Base-by-base conservation (phyloP, 192 early-diverging fungal species). In the Jimgerdemannia lactiflua region DNA sequence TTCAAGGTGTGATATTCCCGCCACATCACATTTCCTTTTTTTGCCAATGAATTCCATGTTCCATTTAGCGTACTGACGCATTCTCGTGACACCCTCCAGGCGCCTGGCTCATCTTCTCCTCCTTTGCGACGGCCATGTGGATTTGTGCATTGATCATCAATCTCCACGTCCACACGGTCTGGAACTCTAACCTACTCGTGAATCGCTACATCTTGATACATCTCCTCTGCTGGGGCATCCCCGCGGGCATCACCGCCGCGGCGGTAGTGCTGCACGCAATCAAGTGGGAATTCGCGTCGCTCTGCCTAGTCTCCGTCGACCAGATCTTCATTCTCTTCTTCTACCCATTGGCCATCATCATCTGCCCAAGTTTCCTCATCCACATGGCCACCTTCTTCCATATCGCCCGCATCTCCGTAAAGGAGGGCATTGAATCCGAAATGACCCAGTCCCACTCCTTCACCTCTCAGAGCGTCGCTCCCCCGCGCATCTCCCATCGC, bases 341-440 rank as follows among this genome's bases (percentile, higher is more conserved):
- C 44, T 85, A 89, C 64, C 87, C 87, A 1, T 65, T 89, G 82
- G 87, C 86, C 0, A 82, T 75, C 66, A 71, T 86, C 74, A 74
- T 89, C 39, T 71, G 81, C 44, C 84, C 87, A 0, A 79, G 80
- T 40, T 85, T 87, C 74, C 65, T 89, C 44, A 19, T 89, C 65
- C 87, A 89, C 64, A 78, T 89, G 17, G 75, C 75, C 0, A 89
- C 87, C 3, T 89, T 87, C 67, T 75, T 86, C 54, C 80, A 89
- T 67, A 89, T 89, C 70, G 84, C 81, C 29, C 76, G 77, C 11
- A 70, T 81, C 29, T 75, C 76, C 20, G n/a, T 81, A 20, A 72
- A 72, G 19, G 80, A 77, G 69, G 66, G 70, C 17, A 64, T 74
- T 42, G 69, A 78, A 11, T 69, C 76, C 7, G 80, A 81, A 17